Base-by-base conservation (phyloP, 2,329 filamentous ascomycete genomes). In the Phialophora macrospora region DNA sequence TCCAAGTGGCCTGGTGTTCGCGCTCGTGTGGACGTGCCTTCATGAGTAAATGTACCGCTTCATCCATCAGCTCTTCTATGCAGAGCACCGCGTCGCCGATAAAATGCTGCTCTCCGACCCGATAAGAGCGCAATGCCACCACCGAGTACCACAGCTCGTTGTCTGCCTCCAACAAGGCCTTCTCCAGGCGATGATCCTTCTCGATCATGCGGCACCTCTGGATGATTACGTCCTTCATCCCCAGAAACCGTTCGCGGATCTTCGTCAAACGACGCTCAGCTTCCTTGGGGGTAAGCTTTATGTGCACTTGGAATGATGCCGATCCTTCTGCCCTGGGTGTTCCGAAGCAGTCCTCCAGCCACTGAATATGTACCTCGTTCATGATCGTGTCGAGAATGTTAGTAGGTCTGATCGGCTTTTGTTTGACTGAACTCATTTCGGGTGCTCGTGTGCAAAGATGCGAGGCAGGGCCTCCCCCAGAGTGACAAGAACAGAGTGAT, bases 211-310 rank as follows among this genome's bases (percentile, higher is more conserved):
- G 57, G 38, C 62, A 55, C 12, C 57, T 48, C 12, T 51, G 34
- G 34, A 55, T 49, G n/a, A 65, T 58, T n/a, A 34, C 22, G 3
- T 44, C 9, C 26, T 22, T 64, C n/a, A 54, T 7, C 8, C 22
- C 52, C 20, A 34, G 20, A 6, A 59, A 52, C 22, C 38, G 20
- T 49, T 20, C 28, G 9, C 38, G 62, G 11, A 60, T 51, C 46
- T 38, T 62, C 20, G 52, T 38, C 24, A 62, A 41, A 11, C 65
- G 58, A 26, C 58, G 46, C n/a, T 54, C 30, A 4, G 63, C 62
- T 49, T 68, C 62, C 7, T 62, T 28, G 38, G 57, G 49, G 54
- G 62, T 65, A 55, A 68, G 62, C 17, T 61, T 64, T 48, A 49
- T 62, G 28, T 28, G 52, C 7, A 68, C 38, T 20, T n/a, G 49